phyloP scores from a whole-genome alignment of 345 rosid species.

The Lepidium sativum region DNA sequence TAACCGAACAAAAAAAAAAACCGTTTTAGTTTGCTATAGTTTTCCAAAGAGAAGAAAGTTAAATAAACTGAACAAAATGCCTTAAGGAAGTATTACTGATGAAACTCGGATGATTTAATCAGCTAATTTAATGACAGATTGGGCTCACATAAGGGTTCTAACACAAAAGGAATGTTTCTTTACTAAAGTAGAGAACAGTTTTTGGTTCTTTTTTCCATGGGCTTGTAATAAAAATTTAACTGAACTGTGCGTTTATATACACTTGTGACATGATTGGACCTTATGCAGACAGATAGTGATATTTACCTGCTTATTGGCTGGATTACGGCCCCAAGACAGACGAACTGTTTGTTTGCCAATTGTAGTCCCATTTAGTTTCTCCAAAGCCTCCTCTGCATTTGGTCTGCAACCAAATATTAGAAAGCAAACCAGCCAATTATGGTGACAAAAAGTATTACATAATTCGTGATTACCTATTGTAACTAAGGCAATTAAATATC shows the following conservation, averaged over 20 bases:
- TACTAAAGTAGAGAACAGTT: not conserved
- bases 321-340: constrained; percentile 84
- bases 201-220: not conserved
- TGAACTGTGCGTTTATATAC: not conserved
- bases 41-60: too few relatives aligned
- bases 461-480: not conserved
- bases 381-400: constrained; percentile 89
- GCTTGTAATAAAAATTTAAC: not conserved
- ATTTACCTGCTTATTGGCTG: constrained; percentile 68
- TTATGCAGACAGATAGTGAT: not conserved
- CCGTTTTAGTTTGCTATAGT: too few relatives aligned
- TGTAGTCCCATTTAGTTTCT: constrained; percentile 52
- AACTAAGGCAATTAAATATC: not conserved
- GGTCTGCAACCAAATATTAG: constrained; percentile 33
- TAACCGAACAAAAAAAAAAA: not conserved
- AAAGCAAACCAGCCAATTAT: not conserved
- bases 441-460: not conserved
- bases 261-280: not conserved
- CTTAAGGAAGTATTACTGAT: not conserved
- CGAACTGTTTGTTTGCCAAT: constrained; percentile 70
- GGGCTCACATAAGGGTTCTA: not conserved
- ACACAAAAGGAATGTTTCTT: not conserved
- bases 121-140: too few relatives aligned
- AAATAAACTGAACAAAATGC: not conserved
- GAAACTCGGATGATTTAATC: not conserved